Base-by-base conservation (phyloP, 2,329 filamentous ascomycete species). In the Xylariomycetidae sp. region DNA sequence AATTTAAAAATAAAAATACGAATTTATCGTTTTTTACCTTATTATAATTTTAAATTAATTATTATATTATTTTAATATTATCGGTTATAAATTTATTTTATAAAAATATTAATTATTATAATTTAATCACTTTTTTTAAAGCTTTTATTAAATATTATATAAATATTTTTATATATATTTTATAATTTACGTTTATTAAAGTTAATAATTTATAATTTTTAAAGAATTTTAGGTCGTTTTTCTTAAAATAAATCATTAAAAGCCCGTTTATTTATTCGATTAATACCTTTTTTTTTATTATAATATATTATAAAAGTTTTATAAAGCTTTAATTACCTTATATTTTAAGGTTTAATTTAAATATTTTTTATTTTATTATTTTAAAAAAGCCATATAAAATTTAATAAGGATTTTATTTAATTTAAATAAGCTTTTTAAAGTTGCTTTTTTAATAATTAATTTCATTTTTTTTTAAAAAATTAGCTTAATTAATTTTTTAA, bases 151-250 rank as follows among this genome's bases (percentile, higher is more conserved):
- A 12, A 13, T 16, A 9, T 19, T 34, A 19, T 34, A 27, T 34
- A 11, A 34, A 8, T 6, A 34, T 34, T 19, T 28, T 13, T 19
- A 26, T 33, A 26, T 26, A 33, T 6, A 33, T 33, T 33, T 33
- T 33, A 33, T 33, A 33, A 17, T 33, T 26, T 8, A 33, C 22
- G 22, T 33, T 33, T 33, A 33, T 33, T 15, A 33, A 26, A n/a
- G 22, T 17, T 26, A 33, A 25, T 9, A n/a, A 16, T 26, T 16
- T 25, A 33, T 33, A 33, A 27, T 33, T 33, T 26, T 16, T 15
- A 13, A 12, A 14, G 19, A 5, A 16, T 22, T 33, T 33, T 15
- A 17, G 6, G 7, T 17, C n/a, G 9, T 19, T 19, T 16, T 33
- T 33, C 27, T 33, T 33, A 9, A 33, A n/a, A 13, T 26, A n/a